phyloP scores from a whole-genome alignment of 2,329 filamentous ascomycete genomes.

The Fusarium drepaniforme region DNA sequence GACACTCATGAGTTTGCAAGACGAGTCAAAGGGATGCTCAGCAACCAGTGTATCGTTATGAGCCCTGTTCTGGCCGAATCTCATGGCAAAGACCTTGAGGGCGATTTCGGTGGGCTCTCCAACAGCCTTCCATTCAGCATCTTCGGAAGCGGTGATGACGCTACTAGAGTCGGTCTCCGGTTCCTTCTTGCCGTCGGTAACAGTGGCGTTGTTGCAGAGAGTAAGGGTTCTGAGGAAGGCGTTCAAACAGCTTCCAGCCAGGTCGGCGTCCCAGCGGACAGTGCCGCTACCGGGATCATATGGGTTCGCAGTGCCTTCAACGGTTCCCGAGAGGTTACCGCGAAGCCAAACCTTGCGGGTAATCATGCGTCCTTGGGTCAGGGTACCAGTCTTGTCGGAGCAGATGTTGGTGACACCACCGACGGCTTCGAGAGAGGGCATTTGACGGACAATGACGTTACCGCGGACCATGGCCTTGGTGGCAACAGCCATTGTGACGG shows the following conservation, averaged over 20 bases:
- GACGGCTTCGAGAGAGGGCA: slow-evolving; percentile 74
- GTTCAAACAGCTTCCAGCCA: slow-evolving; percentile 56
- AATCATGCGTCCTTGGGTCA: slow-evolving; percentile 76
- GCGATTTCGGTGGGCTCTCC: slow-evolving; percentile 81
- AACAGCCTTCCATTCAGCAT: slow-evolving; percentile 66
- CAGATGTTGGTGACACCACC: slow-evolving; percentile 79
- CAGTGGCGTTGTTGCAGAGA: slow-evolving; percentile 71
- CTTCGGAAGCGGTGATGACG: slow-evolving; percentile 58
- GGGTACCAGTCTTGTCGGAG: slow-evolving; percentile 78
- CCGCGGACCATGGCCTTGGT: slow-evolving; percentile 74
- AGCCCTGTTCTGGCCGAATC: slow-evolving; percentile 68
- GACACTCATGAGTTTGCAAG: slow-evolving; percentile 81
- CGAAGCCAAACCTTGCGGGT: slow-evolving; percentile 72
- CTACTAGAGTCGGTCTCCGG: slow-evolving; percentile 61
- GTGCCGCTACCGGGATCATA: slow-evolving; percentile 71
- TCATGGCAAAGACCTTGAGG: slow-evolving; percentile 78
- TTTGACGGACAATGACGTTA: slow-evolving; percentile 74
- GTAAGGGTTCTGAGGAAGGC: slow-evolving; percentile 67
- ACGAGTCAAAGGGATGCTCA: slow-evolving; percentile 80
- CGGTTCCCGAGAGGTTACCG: slow-evolving; percentile 63
- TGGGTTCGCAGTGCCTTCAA: slow-evolving; percentile 68
- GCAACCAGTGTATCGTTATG: slow-evolving; percentile 63
- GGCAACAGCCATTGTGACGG: slow-evolving; percentile 77
- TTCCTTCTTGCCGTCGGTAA: slow-evolving; percentile 62
- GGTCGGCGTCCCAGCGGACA: slow-evolving; percentile 58